Evolutionary conservation across 2,329 filamentous ascomycete species (phyloP), one percentile per base, ranked within the genome.

Genomic region (Aspergillus proliferans): DNA sequence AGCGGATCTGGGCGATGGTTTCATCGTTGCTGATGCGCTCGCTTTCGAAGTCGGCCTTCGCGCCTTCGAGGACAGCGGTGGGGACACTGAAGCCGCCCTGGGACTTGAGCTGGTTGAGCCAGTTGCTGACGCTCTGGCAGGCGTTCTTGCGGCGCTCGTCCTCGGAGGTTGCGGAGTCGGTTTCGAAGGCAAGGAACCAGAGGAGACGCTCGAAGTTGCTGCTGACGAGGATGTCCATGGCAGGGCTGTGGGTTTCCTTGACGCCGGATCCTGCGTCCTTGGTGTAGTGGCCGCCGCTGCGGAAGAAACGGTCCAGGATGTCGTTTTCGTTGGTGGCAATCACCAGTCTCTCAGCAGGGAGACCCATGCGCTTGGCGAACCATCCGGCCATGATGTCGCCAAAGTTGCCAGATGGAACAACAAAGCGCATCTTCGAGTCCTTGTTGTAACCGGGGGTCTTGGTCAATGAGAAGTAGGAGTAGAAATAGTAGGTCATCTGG

Each of bases 271-370:
- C 60, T 10, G 60, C 51, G 61, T 90, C 80, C 79, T 96, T 97
- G 75, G 93, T 88, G 72, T 97, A 97, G 57, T 80, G 79, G 36
- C 92, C 70, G 6, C 58, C 88, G 0, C 85, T 87, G 73, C 87
- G 86, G 87, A 88, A 96, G 79, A 98, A 98, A 30, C 93, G 83
- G 71, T 97, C 82, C 9, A 98, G 81, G 52, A 97, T 97, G 63
- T 97, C 93, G 73, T 98, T 98, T 73, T 94, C 91, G 69, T 97
- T 97, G 46, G 92, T 97, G 0, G 92, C 89, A 49, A 96, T 86
- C 60, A 95, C 83, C 28, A 98, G 82, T 73, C 92, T 95, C 54
- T 93, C 86, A 3, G 85, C 77, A 3, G 91, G 91, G 3, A 97
- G 79, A 48, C 90, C 91, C 89, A 95, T 95, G 59, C 84, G 79